A percentile compares a stretch with the other conserved stretches of the same genome.
phyloP scores from a whole-genome alignment of 805 yeast genomes.

The Cyberlindnera euphorbiiphila region DNA sequence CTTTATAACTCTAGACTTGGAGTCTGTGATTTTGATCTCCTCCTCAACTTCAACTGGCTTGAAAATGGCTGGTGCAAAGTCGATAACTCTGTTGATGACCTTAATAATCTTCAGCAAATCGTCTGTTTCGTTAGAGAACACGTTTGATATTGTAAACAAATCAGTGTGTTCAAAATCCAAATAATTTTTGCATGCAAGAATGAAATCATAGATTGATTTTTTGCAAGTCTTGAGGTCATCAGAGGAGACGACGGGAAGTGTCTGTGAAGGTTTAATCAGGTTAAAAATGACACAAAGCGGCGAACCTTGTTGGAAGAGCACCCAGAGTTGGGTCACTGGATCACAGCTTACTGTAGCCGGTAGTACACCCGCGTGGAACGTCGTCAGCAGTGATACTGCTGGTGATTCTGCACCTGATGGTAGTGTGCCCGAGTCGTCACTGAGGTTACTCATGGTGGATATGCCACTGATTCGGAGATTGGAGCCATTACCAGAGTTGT shows the following conservation, averaged over 20 bases:
- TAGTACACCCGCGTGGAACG: constrained; percentile 72
- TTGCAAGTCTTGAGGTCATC: constrained; percentile 84
- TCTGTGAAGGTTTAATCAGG: constrained; percentile 54
- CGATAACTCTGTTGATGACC: constrained; percentile 64
- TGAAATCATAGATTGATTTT: constrained; percentile 83
- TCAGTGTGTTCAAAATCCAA: constrained; percentile 74
- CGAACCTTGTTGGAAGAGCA: constrained; percentile 85
- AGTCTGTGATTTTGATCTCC: constrained; percentile 38
- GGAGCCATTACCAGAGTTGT: constrained; percentile 10
- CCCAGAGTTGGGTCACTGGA: constrained; percentile 89
- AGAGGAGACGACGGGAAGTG: constrained; percentile 61
- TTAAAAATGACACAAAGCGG: constrained; percentile 87
- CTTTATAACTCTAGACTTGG: constrained; percentile 71
- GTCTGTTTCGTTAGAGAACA: constrained; percentile 76
- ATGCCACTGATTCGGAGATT: constrained; percentile 32
- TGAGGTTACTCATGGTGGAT: constrained; percentile 32
- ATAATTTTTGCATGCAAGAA: constrained; percentile 77
- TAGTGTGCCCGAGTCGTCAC: constrained; percentile 31
- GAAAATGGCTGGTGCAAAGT: constrained; percentile 44
- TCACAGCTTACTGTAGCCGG: constrained; percentile 77
- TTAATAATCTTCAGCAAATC: constrained; percentile 71
- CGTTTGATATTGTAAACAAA: constrained; percentile 85
- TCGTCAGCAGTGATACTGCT: constrained; percentile 33
- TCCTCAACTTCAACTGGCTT: constrained; percentile 31
- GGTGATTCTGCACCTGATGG: constrained; percentile 28